phyloP scores from a whole-genome alignment of 2,329 filamentous ascomycete genomes.

The Penicillium freii region DNA sequence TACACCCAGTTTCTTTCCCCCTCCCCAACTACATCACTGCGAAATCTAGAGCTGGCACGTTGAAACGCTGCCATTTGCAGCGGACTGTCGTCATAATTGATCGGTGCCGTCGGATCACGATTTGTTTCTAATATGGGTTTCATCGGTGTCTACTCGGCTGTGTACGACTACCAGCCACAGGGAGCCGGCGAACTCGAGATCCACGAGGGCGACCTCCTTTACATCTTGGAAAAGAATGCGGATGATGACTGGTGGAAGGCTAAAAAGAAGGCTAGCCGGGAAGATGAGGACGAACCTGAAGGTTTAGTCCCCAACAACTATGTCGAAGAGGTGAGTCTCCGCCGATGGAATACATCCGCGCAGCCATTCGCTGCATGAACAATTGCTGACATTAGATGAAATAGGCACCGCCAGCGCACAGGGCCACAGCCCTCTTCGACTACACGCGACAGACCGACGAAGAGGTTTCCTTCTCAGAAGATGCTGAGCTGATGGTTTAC shows the following conservation, averaged over 20 bases:
- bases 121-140: conserved; percentile 68
- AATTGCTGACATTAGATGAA: conserved; percentile 9
- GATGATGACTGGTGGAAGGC: conserved; percentile 93
- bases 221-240: conserved; percentile 76
- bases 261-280: conserved; percentile 79
- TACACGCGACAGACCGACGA: conserved; percentile 97
- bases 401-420: conserved; percentile 63
- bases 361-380: neutral
- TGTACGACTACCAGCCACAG: conserved; percentile 91
- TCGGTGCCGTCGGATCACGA: neutral
- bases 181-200: conserved; percentile 82
- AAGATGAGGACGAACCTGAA: conserved; percentile 87
- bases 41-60: conserved; percentile 12
- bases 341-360: neutral
- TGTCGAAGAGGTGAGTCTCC: conserved; percentile 75
- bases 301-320: conserved; percentile 94
- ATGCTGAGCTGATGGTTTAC: conserved; percentile 77
- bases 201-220: conserved; percentile 81
- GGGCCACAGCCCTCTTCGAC: conserved; percentile 93
- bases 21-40: conserved; percentile 13
- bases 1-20: neutral
- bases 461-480: conserved; percentile 92
- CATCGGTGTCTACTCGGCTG: conserved; percentile 80
- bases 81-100: conserved; percentile 1
- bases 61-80: conserved; percentile 15